Conservation (phyloP, 148 eudicot genomes). For the Fallopia convolvulus region DNA sequence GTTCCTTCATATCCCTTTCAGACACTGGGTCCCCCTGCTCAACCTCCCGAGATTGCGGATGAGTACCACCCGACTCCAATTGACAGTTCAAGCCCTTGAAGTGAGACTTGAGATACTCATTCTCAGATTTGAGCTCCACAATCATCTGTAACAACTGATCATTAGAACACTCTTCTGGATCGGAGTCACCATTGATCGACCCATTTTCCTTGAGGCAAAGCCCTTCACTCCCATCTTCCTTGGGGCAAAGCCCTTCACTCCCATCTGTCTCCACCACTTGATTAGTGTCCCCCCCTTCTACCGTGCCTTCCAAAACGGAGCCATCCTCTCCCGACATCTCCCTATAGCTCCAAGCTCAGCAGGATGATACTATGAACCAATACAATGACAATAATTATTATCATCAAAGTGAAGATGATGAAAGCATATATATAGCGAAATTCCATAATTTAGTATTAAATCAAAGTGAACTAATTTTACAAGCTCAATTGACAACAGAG, state of each 20-base stretch:
- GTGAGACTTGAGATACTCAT: conserved; percentile 80
- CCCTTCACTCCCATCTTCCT: conserved; percentile 28
- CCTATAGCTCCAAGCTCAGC: background rate
- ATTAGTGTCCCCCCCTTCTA: conserved; percentile 1
- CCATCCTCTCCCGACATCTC: conserved; percentile 7
- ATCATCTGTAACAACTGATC: conserved; percentile 64
- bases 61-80: conserved; percentile 19
- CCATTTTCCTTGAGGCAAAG: conserved; percentile 39
- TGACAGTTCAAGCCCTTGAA: conserved; percentile 38
- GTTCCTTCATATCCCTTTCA: conserved; percentile 27
- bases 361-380: background rate
- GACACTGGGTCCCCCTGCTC: conserved; percentile 23
- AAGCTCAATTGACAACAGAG: background rate
- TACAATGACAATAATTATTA: background rate
- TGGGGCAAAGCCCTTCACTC: conserved; percentile 20
- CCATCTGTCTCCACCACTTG: conserved; percentile 22
- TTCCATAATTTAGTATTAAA: background rate
- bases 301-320: background rate
- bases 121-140: conserved; percentile 64
- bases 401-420: background rate
- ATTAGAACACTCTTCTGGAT: conserved; percentile 20
- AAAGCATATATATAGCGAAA: background rate
- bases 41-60: conserved; percentile 18
- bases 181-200: conserved; percentile 14
- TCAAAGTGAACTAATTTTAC: background rate